phyloP scores from a whole-genome alignment of 2,329 filamentous ascomycete genomes.

The Fusarium pseudocircinatum region DNA sequence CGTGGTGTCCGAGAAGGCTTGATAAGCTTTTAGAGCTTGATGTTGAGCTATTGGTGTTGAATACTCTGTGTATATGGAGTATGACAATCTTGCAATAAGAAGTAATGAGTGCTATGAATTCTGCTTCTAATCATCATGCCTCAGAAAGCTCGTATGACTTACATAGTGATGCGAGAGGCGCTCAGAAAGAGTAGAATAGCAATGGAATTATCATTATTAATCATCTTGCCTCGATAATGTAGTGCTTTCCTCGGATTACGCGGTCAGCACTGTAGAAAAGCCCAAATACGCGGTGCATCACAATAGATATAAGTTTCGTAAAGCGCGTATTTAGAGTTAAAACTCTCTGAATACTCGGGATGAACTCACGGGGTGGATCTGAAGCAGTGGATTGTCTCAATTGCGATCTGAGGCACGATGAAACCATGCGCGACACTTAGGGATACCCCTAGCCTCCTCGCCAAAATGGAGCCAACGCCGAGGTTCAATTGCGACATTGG shows the following conservation, averaged over 20 bases:
- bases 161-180: no score
- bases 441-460: slow-evolving; percentile 16
- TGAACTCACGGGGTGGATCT: neutral
- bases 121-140: neutral
- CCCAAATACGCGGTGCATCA: rapidly evolving
- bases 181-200: no score
- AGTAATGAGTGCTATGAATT: rapidly evolving
- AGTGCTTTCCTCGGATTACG: no score
- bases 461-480: neutral
- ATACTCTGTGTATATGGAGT: neutral
- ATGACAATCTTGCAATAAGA: neutral
- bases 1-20: rapidly evolving
- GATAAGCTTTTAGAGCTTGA: rapidly evolving
- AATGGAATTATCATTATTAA: no score
- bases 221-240: no score
- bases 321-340: neutral
- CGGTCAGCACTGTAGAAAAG: no score
- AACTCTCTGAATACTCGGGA: neutral
- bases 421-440: slow-evolving; percentile 14
- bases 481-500: neutral
- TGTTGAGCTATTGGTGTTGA: no score
- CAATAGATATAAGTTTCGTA: neutral
- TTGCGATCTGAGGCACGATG: neutral
- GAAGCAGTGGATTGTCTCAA: neutral
- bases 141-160: no score